Percentiles rank a stretch among this genome's conserved stretches.
Evolutionary conservation across 2,329 filamentous ascomycete genomes (phyloP).

Genomic region (Teratosphaeria gauchensis): DNA sequence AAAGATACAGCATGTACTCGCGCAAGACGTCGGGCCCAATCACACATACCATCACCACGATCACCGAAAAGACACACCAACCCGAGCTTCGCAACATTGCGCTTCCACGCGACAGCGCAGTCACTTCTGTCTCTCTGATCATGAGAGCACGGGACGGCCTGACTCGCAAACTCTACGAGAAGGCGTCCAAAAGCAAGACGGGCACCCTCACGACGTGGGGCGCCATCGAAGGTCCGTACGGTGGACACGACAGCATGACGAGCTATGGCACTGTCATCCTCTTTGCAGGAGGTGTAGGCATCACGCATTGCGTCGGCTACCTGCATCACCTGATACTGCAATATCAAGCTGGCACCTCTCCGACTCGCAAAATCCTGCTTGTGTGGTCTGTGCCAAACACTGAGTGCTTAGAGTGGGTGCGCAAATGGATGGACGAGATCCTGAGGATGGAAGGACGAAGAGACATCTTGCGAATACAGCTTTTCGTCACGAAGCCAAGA

Average conservation of each 20-base stretch:
- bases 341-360: conserved; percentile 58
- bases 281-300: conserved; percentile 71
- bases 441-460: conserved; percentile 49
- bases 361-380: conserved; percentile 61
- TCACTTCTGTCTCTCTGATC: conserved; percentile 55
- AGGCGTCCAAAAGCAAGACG: conserved; percentile 51
- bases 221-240: conserved; percentile 67
- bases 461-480: conserved; percentile 49
- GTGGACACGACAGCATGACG: conserved; percentile 58
- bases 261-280: conserved; percentile 72
- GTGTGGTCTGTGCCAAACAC: conserved; percentile 73
- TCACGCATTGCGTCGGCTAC: conserved; percentile 70
- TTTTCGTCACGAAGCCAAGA: conserved; percentile 54
- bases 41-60: conserved; percentile 7
- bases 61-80: conserved; percentile 10
- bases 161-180: conserved; percentile 59
- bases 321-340: conserved; percentile 62
- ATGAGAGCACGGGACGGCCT: conserved; percentile 66
- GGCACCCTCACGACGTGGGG: conserved; percentile 55
- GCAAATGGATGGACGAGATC: conserved; percentile 56
- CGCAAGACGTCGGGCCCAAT: conserved; percentile 1
- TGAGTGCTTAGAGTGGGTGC: conserved; percentile 55
- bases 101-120: conserved; percentile 21
- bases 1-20: conserved; percentile 1
- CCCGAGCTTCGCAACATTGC: conserved; percentile 11